phyloP scores from a whole-genome alignment of 495 filamentous ascomycete species.

The Entonaema liquescens region DNA sequence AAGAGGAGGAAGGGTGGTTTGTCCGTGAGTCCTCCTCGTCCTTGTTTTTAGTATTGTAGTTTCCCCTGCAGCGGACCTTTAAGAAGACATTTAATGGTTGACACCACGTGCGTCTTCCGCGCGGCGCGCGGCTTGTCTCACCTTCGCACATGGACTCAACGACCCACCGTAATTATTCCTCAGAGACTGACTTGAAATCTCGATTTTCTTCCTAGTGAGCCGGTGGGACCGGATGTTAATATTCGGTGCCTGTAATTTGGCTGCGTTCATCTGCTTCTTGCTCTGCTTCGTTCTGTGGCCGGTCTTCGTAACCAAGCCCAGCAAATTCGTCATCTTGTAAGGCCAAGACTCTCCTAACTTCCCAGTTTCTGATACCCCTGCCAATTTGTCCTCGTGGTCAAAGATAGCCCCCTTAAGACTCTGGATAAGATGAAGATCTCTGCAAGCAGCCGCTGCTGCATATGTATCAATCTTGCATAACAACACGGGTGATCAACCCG shows the following conservation, averaged over 20 bases:
- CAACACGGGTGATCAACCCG: constrained; percentile 37
- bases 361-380: constrained; percentile 16
- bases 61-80: constrained; percentile 47
- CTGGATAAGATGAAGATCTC: constrained; percentile 34
- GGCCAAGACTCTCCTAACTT: constrained; percentile 55
- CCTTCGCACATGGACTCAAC: constrained; percentile 46
- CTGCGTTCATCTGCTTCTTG: constrained; percentile 88
- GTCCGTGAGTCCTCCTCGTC: constrained; percentile 76
- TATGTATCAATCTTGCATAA: constrained; percentile 46
- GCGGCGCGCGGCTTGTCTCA: constrained; percentile 52
- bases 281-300: constrained; percentile 91
- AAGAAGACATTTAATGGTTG: constrained; percentile 31
- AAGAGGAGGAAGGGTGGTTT: constrained; percentile 97
- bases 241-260: constrained; percentile 91
- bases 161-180: constrained; percentile 31
- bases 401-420: constrained; percentile 20
- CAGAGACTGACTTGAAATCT: constrained; percentile 46
- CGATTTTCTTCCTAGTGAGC: constrained; percentile 71
- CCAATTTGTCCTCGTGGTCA: constrained; percentile 35
- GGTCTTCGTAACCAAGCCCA: constrained; percentile 75
- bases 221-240: constrained; percentile 95
- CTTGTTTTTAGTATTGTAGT: constrained; percentile 19
- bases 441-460: constrained; percentile 45
- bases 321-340: constrained; percentile 97
- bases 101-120: constrained; percentile 52